These are phyloP conservation scores for Boletus chippewaensis DNA, from an alignment of 1,284 basidiomycete genomes.

Conservation along the genomic window DNA sequence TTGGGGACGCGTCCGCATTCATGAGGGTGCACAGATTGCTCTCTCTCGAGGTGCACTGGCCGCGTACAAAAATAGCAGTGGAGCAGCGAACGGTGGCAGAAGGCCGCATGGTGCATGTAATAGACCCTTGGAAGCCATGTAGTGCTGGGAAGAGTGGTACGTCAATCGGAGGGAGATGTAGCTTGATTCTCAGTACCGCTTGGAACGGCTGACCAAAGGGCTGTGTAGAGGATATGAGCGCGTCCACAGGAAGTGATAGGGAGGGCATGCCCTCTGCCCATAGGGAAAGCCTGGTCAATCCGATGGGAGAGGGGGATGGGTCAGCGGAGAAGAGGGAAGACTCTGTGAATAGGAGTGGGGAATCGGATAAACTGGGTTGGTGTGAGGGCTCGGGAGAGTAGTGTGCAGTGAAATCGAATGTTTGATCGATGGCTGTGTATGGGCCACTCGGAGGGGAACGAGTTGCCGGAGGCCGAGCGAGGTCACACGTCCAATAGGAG, in stretches of 20 bases:
- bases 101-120: conserved; percentile 51
- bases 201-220: conserved; percentile 20
- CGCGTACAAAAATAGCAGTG: conserved; percentile 51
- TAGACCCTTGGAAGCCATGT: conserved; percentile 56
- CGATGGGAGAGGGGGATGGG: conserved; percentile 18
- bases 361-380: conserved; percentile 29
- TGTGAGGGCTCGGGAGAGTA: conserved; percentile 29
- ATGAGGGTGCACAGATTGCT: conserved; percentile 38
- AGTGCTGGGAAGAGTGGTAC: conserved; percentile 43
- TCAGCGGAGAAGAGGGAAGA: conserved; percentile 30
- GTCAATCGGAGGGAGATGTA: conserved; percentile 45
- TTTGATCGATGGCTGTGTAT: conserved; percentile 27
- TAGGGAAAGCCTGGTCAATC: conserved; percentile 36
- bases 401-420: conserved; percentile 18
- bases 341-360: conserved; percentile 29
- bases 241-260: conserved; percentile 39
- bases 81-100: conserved; percentile 47
- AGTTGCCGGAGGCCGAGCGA: conserved; percentile 24
- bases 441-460: conserved; percentile 24
- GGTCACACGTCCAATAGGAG: conserved; percentile 29
- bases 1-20: conserved; percentile 32
- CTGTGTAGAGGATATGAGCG: conserved; percentile 25
- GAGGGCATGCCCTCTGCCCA: conserved; percentile 64
- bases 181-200: conserved; percentile 43
- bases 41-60: conserved; percentile 46